phyloP scores from a whole-genome alignment of 306 rosid species.

The Cajanus cajan region DNA sequence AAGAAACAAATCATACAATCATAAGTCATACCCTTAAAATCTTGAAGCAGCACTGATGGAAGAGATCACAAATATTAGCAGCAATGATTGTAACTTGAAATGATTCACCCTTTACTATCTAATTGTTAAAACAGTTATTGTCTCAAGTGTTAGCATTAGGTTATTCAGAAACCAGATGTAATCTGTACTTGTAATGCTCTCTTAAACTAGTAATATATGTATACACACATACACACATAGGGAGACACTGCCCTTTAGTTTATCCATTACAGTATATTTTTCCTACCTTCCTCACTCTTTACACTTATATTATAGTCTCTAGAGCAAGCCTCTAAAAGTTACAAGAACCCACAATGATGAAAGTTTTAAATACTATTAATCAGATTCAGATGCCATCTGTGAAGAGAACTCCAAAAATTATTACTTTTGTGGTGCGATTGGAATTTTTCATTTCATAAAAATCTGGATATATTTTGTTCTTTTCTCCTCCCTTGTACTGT shows the following conservation, averaged over 20 bases:
- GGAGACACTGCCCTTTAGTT: neutral
- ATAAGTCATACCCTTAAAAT: slow-evolving; percentile 25
- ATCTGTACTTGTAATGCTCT: neutral
- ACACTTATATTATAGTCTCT: neutral
- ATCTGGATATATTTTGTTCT: neutral
- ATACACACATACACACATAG: too few species aligned
- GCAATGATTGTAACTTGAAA: slow-evolving; percentile 11
- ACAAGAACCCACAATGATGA: slow-evolving; percentile 19
- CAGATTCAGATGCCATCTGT: slow-evolving; percentile 52
- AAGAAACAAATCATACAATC: slow-evolving; percentile 28
- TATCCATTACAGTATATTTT: neutral
- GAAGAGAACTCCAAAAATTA: slow-evolving; percentile 61
- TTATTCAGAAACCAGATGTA: neutral
- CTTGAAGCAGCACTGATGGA: slow-evolving; percentile 24
- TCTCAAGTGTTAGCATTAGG: neutral
- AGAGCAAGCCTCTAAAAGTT: slow-evolving; percentile 5
- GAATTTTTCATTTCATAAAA: slow-evolving; percentile 3
- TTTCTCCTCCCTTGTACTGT: neutral
- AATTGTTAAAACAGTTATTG: neutral
- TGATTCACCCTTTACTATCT: slow-evolving; percentile 7
- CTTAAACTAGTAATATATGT: neutral
- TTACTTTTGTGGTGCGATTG: slow-evolving; percentile 56
- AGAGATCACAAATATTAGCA: slow-evolving; percentile 14
- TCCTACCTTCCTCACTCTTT: neutral
- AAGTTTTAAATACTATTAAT: neutral